Evolutionary conservation across 1,139 yeast genomes (phyloP), one percentile per base, ranked within the genome.

Genomic region (Lodderomyces jiufengensis): DNA sequence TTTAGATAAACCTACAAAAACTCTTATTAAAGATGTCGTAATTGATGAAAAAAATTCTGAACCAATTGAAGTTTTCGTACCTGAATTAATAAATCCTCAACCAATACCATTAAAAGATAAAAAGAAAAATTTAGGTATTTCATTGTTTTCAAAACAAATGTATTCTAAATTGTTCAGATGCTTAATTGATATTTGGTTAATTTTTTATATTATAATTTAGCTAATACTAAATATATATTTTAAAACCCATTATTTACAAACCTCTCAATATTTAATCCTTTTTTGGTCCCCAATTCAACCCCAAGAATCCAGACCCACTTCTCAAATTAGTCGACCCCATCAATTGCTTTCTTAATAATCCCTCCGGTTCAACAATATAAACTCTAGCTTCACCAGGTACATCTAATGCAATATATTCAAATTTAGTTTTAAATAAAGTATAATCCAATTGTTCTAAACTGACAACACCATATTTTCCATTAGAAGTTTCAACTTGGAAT

Each of bases 251-350:
- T n/a, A n/a, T n/a, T n/a, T n/a, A n/a, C n/a, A n/a, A n/a, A n/a
- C n/a, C n/a, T n/a, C n/a, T n/a, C n/a, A n/a, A n/a, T n/a, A n/a
- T n/a, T 31, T 41, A 67, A 36, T 76, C 77, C 47, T 75, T 76
- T 57, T 76, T 81, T 15, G 87, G 83, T 1, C 95, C 95, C 95
- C 95, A 86, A 49, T 79, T 82, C 31, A 85, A 78, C 11, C 95
- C 95, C 45, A 85, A 67, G 52, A 85, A 84, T 1, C 92, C 90
- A 5, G 66, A 55, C 14, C 63, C 64, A 18, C 6, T 18, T 18
- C 20, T 18, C 20, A 7, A 5, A 7, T 7, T 18, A 5, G 20
- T 5, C 24, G 46, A 47, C 14, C 51, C 25, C 54, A 42, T 31
- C 54, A 55, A 3, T 68, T 73, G 16, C 58, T 63, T 41, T 58